Evolutionary conservation across 2,329 filamentous ascomycete species (phyloP), one percentile per base, ranked within the genome.

Genomic region (Mariannaea elegans): DNA sequence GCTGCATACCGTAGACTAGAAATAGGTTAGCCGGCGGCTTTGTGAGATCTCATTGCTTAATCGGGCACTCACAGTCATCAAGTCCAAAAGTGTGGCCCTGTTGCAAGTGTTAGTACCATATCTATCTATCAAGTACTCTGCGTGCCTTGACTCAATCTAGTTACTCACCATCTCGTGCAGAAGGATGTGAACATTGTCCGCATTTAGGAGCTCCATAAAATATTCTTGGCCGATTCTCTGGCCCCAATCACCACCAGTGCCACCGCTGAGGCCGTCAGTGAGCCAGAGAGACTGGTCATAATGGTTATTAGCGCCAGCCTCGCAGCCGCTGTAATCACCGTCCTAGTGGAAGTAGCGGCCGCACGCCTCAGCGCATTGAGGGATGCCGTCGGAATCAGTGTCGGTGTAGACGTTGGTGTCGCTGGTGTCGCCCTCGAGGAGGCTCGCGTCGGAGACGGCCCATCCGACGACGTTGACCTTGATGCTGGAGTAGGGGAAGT

Each of bases 261-360:
- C 80, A 24, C 80, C 80, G 3, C 61, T 18, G 60, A 82, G 73
- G 7, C 79, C 80, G 21, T 78, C 77, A 0, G 80, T 81, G n/a
- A 82, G 73, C 80, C 80, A 82, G 44, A 82, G 75, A 5, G 76
- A 78, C 65, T 79, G 71, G 62, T 81, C 78, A 62, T 82, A 82
- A 68, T 80, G 79, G 13, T 72, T 67, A 27, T 63, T 72, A 1
- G 74, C 73, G 2, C 68, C 67, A 2, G 63, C 65, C 5, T 75
- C 62, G 62, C 80, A 81, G 16, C 71, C 64, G 57, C 66, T 70
- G 64, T 81, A 81, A 56, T 80, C 72, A n/a, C 67, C 69, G 36
- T 80, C 69, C 63, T 78, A 75, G 66, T 82, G 75, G 72, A 80
- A 81, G 72, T 79, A 79, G 24, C 78, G 74, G 14, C 78, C 78